Percentiles rank a stretch among this genome's conserved stretches.
These are phyloP conservation scores for Suhomyces ambrosiae DNA, from an alignment of 1,139 yeast species.

Conservation along the genomic window DNA sequence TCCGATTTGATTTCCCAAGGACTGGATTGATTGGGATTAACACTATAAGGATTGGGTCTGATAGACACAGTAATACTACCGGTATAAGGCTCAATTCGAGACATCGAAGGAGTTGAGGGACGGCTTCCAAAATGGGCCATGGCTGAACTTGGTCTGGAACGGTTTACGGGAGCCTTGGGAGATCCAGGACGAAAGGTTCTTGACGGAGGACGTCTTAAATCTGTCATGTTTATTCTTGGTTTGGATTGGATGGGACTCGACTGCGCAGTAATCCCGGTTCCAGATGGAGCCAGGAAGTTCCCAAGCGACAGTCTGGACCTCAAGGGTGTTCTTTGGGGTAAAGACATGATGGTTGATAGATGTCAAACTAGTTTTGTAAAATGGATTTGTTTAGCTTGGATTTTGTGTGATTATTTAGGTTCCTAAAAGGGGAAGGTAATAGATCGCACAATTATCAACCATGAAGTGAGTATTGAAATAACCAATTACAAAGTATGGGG, in stretches of 20 bases:
- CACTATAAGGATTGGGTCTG: conserved; percentile 53
- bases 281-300: conserved; percentile 4
- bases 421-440: conserved; percentile 14
- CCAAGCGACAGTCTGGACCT: conserved; percentile 19
- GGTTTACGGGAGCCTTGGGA: conserved; percentile 17
- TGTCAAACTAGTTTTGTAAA: no score
- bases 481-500: no score
- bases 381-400: neutral
- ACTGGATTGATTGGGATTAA: conserved; percentile 23
- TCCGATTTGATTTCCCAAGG: conserved; percentile 50
- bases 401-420: conserved; percentile 11
- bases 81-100: conserved; percentile 44
- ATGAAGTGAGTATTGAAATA: no score
- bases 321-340: conserved; percentile 17
- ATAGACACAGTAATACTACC: conserved; percentile 56
- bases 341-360: conserved; percentile 13
- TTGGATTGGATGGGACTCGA: conserved; percentile 12
- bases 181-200: conserved; percentile 23
- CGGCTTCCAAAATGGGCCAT: conserved; percentile 33
- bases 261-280: conserved; percentile 8
- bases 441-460: no score
- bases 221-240: conserved; percentile 15
- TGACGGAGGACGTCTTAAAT: conserved; percentile 26
- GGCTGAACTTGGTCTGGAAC: conserved; percentile 41
- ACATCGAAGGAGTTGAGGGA: conserved; percentile 43